A percentile compares a stretch with the other conserved stretches of the same genome.
Evolutionary conservation across 805 yeast genomes (phyloP).

Genomic region (Cephaloascus fragrans): DNA sequence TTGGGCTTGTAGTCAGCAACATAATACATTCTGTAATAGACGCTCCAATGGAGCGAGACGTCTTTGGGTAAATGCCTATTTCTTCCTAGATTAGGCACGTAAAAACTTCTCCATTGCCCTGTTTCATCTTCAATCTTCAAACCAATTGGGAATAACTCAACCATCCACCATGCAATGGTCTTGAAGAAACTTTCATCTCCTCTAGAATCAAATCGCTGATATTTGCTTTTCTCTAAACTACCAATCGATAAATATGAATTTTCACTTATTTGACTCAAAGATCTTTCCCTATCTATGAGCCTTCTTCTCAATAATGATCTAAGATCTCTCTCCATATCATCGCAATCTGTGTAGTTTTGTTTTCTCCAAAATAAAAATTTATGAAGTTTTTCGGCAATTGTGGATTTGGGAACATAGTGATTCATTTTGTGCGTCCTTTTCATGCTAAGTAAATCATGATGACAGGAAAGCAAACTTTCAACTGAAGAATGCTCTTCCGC

Average conservation of each 20-base stretch:
- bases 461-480: conserved; percentile 34
- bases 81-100: conserved; percentile 49
- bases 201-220: conserved; percentile 24
- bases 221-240: not conserved
- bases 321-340: not conserved
- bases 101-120: conserved; percentile 41
- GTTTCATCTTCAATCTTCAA: conserved; percentile 34
- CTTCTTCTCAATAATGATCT: not conserved
- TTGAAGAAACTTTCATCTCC: conserved; percentile 18
- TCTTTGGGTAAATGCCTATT: conserved; percentile 36
- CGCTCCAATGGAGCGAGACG: conserved; percentile 53
- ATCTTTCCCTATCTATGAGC: not conserved
- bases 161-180: conserved; percentile 47
- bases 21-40: conserved; percentile 43
- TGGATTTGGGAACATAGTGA: not conserved
- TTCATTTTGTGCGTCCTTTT: not conserved
- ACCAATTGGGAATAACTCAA: conserved; percentile 54
- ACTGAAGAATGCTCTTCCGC: conserved; percentile 24
- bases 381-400: not conserved
- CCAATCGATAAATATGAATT: not conserved
- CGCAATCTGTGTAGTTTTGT: not conserved
- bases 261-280: not conserved
- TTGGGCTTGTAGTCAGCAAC: conserved; percentile 34
- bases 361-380: not conserved
- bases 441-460: conserved; percentile 39